A percentile compares a stretch with the other conserved stretches of the same genome.
Conservation (phyloP, 257 asterid species). For the Penstemon newberryi region DNA sequence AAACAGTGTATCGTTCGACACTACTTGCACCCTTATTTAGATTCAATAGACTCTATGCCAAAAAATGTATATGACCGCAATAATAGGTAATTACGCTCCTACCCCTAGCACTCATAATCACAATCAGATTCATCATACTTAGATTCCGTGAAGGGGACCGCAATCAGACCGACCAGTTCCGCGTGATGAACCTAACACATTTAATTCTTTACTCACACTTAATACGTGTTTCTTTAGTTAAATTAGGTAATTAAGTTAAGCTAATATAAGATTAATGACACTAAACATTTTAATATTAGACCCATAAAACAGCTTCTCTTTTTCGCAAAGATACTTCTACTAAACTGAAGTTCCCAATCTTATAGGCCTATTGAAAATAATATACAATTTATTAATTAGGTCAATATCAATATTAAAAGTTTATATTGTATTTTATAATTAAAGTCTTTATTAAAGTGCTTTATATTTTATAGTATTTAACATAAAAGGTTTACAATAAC, state of each 20-base stretch:
- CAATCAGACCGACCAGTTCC: slow-evolving; percentile 24
- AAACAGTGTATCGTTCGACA: no score
- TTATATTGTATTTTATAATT: slow-evolving; percentile 16
- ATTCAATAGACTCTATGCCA: no score
- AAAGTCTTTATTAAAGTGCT: slow-evolving; percentile 24
- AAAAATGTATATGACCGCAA: no score
- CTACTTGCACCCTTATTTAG: no score
- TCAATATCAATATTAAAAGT: not conserved
- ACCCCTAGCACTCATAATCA: no score
- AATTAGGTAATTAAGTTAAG: not conserved
- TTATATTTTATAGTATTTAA: slow-evolving; percentile 1
- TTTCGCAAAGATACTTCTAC: slow-evolving; percentile 6
- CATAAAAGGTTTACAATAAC: not conserved
- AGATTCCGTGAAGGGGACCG: slow-evolving; percentile 28
- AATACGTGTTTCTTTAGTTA: not conserved
- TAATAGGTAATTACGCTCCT: no score
- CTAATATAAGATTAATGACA: slow-evolving; percentile 9
- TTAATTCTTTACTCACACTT: slow-evolving; percentile 18
- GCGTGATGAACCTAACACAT: slow-evolving; percentile 45
- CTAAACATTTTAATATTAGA: not conserved
- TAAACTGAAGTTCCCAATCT: not conserved
- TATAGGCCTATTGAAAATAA: not conserved
- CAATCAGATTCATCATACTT: not conserved
- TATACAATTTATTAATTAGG: not conserved
- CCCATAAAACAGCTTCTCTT: slow-evolving; percentile 30